Percentiles rank a stretch among this genome's conserved stretches.
Conservation (phyloP, 371 early-diverging fungal genomes). For the Syncephalis fuscata region DNA sequence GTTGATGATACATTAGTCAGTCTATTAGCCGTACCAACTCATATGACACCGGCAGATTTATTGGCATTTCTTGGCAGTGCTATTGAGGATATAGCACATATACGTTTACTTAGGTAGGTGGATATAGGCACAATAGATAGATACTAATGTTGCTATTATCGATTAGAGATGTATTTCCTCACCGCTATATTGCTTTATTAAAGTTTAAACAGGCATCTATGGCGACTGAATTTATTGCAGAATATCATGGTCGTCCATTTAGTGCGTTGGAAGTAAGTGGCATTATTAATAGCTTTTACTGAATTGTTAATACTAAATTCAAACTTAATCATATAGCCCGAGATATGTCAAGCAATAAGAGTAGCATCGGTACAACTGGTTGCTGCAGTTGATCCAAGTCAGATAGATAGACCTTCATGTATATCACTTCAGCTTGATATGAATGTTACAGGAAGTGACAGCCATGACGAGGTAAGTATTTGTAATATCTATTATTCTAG, state of each 20-base stretch:
- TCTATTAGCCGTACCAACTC: constrained; percentile 73
- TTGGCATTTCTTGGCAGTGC: constrained; percentile 55
- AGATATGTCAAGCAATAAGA: constrained; percentile 1
- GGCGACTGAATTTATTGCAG: constrained; percentile 46
- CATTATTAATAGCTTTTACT: no score
- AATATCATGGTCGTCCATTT: constrained; percentile 67
- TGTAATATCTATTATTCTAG: no score
- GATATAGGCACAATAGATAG: neutral
- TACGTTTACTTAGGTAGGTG: constrained; percentile 47
- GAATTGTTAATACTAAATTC: no score
- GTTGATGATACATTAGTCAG: constrained; percentile 16
- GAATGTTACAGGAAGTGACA: neutral
- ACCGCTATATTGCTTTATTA: constrained; percentile 67
- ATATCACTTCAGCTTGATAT: no score
- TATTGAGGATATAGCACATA: constrained; percentile 30
- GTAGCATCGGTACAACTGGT: neutral
- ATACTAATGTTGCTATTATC: constrained; percentile 3
- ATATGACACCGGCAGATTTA: constrained; percentile 74
- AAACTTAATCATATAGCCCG: constrained; percentile 1
- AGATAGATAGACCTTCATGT: neutral
- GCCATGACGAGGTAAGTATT: no score
- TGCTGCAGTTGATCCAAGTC: neutral
- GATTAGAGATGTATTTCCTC: constrained; percentile 52
- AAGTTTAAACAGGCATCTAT: constrained; percentile 38
- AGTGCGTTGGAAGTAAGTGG: constrained; percentile 53